A percentile compares a stretch with the other conserved stretches of the same genome.
phyloP scores from a whole-genome alignment of 1,284 basidiomycete species.

The Wallemia hederae region DNA sequence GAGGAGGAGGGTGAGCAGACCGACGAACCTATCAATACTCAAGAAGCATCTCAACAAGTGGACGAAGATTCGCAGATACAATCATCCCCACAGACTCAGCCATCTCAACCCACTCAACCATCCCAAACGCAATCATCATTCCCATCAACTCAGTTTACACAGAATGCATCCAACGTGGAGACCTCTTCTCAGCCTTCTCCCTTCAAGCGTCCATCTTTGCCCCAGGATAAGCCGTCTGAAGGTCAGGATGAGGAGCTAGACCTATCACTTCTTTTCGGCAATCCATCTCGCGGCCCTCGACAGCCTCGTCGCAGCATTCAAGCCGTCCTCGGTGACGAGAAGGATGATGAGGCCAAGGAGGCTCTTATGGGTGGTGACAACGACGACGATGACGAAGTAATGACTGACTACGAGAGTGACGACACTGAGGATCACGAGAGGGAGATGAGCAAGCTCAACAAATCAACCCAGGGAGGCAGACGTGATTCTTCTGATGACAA shows the following conservation, averaged over 20 bases:
- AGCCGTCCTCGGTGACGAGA: neutral
- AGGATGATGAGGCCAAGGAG: neutral
- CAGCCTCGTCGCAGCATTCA: neutral
- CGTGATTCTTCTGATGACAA: neutral
- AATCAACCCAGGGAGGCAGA: neutral
- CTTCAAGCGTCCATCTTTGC: neutral
- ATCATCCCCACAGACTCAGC: too few species aligned
- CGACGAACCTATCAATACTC: too few species aligned
- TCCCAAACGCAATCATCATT: too few species aligned
- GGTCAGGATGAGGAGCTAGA: neutral
- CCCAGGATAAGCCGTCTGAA: neutral
- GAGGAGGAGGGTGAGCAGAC: too few species aligned
- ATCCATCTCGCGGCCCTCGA: neutral
- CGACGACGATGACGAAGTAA: neutral
- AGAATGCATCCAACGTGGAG: too few species aligned
- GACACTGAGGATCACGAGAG: neutral
- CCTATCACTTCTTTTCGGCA: neutral
- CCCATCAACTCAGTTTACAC: too few species aligned
- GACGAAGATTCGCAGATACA: too few species aligned
- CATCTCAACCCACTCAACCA: too few species aligned
- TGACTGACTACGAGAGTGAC: neutral
- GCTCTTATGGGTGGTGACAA: neutral
- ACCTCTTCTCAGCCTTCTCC: neutral
- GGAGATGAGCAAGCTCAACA: neutral
- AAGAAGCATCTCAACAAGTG: too few species aligned